Percentiles rank a stretch among this genome's conserved stretches.
These are phyloP conservation scores for Fonsecaea nubica DNA, from an alignment of 2,329 filamentous ascomycete species.

Conservation along the genomic window DNA sequence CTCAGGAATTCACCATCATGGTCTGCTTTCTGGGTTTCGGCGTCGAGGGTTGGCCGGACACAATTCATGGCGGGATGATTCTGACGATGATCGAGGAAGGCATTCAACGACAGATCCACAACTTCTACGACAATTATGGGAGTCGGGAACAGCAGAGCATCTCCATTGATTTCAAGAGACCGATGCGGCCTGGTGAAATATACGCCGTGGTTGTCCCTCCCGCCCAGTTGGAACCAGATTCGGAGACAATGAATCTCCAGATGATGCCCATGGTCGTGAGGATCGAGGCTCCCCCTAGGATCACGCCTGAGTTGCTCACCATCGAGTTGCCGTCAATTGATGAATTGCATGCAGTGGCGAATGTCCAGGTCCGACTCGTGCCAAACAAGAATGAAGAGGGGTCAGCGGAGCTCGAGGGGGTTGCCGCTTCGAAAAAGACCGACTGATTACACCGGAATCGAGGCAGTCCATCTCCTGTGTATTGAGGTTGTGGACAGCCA, in stretches of 20 bases:
- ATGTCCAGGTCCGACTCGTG: constrained; percentile 25
- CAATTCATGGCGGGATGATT: constrained; percentile 71
- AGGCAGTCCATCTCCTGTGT: neutral
- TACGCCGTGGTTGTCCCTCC: constrained; percentile 61
- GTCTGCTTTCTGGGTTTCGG: constrained; percentile 69
- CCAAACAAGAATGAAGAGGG: constrained; percentile 15
- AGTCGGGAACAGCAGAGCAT: constrained; percentile 62
- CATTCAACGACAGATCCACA: constrained; percentile 53
- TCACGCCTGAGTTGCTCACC: constrained; percentile 45
- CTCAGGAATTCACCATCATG: constrained; percentile 66
- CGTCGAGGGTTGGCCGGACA: constrained; percentile 71
- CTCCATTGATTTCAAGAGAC: constrained; percentile 67
- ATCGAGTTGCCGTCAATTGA: constrained; percentile 23
- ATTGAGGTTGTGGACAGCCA: neutral
- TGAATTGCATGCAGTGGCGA: constrained; percentile 31
- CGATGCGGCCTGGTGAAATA: constrained; percentile 65
- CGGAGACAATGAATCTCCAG: constrained; percentile 23
- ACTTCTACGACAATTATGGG: constrained; percentile 31
- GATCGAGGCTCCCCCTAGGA: constrained; percentile 47
- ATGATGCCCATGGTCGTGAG: constrained; percentile 50
- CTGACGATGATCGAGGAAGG: constrained; percentile 74
- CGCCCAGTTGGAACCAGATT: constrained; percentile 44
- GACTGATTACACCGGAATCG: constrained; percentile 6
- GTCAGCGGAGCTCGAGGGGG: constrained; percentile 20
- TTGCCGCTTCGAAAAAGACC: constrained; percentile 8